Percentiles rank a stretch among this genome's conserved stretches.
phyloP scores from a whole-genome alignment of 2,329 filamentous ascomycete genomes.

The Colletotrichum agaves region DNA sequence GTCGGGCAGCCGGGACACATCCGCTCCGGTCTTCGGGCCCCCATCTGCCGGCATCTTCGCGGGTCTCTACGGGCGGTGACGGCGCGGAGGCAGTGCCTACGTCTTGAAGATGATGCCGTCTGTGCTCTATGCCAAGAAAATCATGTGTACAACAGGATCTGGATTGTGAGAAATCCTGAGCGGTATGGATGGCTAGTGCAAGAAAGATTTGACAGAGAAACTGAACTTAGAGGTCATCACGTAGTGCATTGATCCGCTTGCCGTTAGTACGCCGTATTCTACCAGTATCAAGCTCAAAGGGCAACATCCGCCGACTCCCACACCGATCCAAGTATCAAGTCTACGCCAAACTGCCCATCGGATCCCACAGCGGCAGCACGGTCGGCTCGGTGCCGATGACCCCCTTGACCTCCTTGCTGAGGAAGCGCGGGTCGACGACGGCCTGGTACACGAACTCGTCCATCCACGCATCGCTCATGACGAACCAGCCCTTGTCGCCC shows the following conservation, averaged over 20 bases:
- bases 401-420: conserved; percentile 73
- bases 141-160: not conserved
- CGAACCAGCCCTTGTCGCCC: conserved; percentile 85
- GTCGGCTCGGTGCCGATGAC: conserved; percentile 77
- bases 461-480: conserved; percentile 87
- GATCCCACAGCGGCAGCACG: conserved; percentile 82
- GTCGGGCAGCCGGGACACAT: conserved; percentile 22
- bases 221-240: not conserved
- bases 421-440: conserved; percentile 79
- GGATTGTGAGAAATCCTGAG: no score
- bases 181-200: no score
- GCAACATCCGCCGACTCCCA: not conserved
- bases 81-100: not conserved
- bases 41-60: not conserved
- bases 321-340: not conserved
- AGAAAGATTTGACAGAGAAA: not conserved
- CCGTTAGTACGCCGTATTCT: conserved; percentile 1
- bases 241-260: conserved; percentile 8
- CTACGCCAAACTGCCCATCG: conserved; percentile 78
- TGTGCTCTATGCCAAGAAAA: not conserved
- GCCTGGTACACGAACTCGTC: conserved; percentile 87
- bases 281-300: not conserved
- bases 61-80: not conserved
- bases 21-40: not conserved
- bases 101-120: no score